Evolutionary conservation across 164 flowering plant species (phyloP).

Genomic region (Nymphaea thermarum): DNA sequence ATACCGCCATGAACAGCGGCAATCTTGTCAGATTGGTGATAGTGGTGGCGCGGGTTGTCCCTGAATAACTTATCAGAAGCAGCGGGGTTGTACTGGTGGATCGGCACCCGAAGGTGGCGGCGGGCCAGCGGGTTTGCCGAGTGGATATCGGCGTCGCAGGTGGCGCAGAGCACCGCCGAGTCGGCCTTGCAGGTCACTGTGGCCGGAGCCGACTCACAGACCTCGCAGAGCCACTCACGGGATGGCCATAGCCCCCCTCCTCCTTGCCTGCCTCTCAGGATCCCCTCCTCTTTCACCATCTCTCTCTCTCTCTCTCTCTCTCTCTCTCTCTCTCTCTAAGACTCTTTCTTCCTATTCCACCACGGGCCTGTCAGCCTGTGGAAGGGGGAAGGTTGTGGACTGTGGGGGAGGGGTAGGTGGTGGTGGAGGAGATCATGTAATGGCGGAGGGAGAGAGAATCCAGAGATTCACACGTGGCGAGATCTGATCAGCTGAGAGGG

Average conservation of each 20-base stretch:
- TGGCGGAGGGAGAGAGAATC: not conserved
- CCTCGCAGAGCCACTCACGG: conserved; percentile 67
- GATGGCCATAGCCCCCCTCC: no score
- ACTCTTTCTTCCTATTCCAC: not conserved
- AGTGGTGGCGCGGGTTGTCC: not conserved
- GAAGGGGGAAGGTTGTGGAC: not conserved
- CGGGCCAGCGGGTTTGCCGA: conserved; percentile 78
- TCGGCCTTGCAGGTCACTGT: conserved; percentile 82
- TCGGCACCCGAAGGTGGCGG: conserved; percentile 72
- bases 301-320: conserved; percentile 2
- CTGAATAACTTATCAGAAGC: not conserved
- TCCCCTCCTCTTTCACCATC: not conserved
- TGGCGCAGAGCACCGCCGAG: conserved; percentile 63
- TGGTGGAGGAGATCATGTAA: no score
- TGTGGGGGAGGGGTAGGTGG: not conserved
- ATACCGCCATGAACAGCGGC: not conserved
- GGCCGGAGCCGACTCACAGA: conserved; percentile 71
- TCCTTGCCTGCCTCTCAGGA: no score
- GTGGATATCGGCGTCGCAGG: conserved; percentile 74
- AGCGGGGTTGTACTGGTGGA: conserved; percentile 12
- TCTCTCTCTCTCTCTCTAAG: conserved; percentile 1
- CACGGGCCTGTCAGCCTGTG: not conserved
- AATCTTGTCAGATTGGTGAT: not conserved
- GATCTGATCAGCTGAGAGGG: not conserved
- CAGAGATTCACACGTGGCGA: not conserved